Percentiles rank a stretch among this genome's conserved stretches.
Evolutionary conservation across 2,329 filamentous ascomycete genomes (phyloP).

Genomic region (Aspergillus brunneoviolaceus): DNA sequence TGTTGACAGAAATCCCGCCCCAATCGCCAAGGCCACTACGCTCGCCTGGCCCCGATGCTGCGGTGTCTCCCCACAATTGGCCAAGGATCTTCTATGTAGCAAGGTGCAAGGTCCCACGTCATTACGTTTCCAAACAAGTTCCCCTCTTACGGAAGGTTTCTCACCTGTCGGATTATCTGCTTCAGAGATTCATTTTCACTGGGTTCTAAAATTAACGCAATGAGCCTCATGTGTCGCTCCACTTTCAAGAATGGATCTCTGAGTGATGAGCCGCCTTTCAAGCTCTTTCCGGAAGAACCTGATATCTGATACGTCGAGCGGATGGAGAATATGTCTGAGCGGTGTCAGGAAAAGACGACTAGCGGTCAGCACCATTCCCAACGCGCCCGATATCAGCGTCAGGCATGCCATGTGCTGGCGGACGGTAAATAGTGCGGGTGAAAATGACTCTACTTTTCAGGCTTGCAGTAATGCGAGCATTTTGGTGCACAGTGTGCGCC

Average conservation of each 20-base stretch:
- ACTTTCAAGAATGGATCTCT: neutral
- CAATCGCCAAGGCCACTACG: neutral
- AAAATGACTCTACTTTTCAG: neutral
- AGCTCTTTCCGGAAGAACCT: neutral
- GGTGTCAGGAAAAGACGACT: neutral
- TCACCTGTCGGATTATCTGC: neutral
- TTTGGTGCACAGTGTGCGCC: neutral
- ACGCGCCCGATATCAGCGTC: neutral
- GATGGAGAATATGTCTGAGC: conserved; percentile 1
- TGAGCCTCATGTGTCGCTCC: neutral
- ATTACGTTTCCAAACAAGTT: neutral
- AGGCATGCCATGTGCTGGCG: conserved; percentile 1
- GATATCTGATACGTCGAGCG: conserved; percentile 1
- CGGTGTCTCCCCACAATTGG: neutral
- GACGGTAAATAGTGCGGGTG: neutral
- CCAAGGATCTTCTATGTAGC: neutral
- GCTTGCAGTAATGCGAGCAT: neutral
- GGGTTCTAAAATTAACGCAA: neutral
- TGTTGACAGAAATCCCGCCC: neutral
- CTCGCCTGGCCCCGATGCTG: neutral
- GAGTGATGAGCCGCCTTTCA: neutral
- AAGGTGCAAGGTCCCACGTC: neutral
- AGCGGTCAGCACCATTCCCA: conserved; percentile 2
- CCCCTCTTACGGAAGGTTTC: neutral
- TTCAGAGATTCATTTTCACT: neutral